Conservation (phyloP, 1,139 yeast genomes). For the Nakaseomyces bracarensis region DNA sequence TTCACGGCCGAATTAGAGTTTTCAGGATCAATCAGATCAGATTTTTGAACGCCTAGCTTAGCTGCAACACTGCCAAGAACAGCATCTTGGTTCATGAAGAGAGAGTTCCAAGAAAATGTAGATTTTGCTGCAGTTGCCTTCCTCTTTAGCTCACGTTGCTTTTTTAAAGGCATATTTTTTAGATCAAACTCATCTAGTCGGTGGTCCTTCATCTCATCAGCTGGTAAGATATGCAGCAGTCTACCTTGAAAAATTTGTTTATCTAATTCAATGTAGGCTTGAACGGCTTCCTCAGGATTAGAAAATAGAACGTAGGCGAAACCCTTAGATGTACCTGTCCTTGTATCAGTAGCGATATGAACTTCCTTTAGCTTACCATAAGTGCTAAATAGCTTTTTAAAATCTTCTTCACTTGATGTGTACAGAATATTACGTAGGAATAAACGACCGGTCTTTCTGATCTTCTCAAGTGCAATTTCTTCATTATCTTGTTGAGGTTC, state of each 20-base stretch:
- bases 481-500: constrained; percentile 33
- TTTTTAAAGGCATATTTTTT: constrained; percentile 82
- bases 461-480: constrained; percentile 43
- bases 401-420: constrained; percentile 72
- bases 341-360: constrained; percentile 83
- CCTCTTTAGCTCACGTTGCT: constrained; percentile 76
- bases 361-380: constrained; percentile 65
- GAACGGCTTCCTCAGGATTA: constrained; percentile 60
- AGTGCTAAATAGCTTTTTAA: constrained; percentile 40
- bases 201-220: constrained; percentile 69
- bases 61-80: constrained; percentile 84
- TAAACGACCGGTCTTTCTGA: constrained; percentile 66
- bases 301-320: constrained; percentile 77
- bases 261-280: constrained; percentile 67
- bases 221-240: constrained; percentile 81
- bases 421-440: constrained; percentile 83
- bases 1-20: constrained; percentile 88
- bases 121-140: constrained; percentile 77
- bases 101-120: constrained; percentile 92
- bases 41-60: constrained; percentile 71
- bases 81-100: constrained; percentile 85
- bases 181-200: constrained; percentile 82
- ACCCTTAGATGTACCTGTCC: constrained; percentile 88
- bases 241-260: constrained; percentile 93
- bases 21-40: constrained; percentile 80